Base-by-base conservation (phyloP, 2,329 filamentous ascomycete genomes). In the Phaeomoniella chlamydospora region DNA sequence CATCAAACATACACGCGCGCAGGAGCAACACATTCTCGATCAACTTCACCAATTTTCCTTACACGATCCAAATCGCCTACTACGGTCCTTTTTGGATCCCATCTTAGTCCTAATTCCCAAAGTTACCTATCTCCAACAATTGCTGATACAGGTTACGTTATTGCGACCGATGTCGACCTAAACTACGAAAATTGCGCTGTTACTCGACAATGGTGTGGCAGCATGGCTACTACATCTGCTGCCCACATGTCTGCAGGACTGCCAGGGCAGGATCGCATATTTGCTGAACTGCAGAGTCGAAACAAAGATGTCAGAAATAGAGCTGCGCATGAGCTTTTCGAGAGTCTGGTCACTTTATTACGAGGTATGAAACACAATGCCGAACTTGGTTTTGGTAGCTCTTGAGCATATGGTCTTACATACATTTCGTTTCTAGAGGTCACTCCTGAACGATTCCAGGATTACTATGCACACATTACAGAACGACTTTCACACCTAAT, bases 391-490 rank as follows among this genome's bases (percentile, higher is more conserved):
- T 18, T n/a, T n/a, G n/a, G n/a, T n/a, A n/a, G n/a, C n/a, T n/a
- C n/a, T n/a, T n/a, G n/a, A n/a, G n/a, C n/a, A n/a, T n/a, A n/a
- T n/a, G n/a, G n/a, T n/a, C 26, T 34, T 4, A 33, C 16, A 39
- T 14, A 14, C 31, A 16, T 26, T 26, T 31, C 22, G 31, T 19
- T 13, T 35, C 12, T 49, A 79, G 90, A 96, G 59, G 73, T 90
- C 53, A 73, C 74, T 15, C 71, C 80, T 36, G 85, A 90, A 52
- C 77, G 80, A 43, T 96, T 96, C 59, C 60, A 68, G 39, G 68
- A 72, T 45, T 79, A 76, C 56, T 81, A 81, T 54, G 74, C 72
- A 50, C 65, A 73, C 38, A 70, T 82, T 43, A 79, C 74, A 51
- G 62, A 66, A 45, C 71, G 72, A 39, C 78, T 84, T 48, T 74